These are phyloP conservation scores for Saccharomyces cerevisiae DNA, from an alignment of 805 yeast genomes.

Conservation along the genomic window DNA sequence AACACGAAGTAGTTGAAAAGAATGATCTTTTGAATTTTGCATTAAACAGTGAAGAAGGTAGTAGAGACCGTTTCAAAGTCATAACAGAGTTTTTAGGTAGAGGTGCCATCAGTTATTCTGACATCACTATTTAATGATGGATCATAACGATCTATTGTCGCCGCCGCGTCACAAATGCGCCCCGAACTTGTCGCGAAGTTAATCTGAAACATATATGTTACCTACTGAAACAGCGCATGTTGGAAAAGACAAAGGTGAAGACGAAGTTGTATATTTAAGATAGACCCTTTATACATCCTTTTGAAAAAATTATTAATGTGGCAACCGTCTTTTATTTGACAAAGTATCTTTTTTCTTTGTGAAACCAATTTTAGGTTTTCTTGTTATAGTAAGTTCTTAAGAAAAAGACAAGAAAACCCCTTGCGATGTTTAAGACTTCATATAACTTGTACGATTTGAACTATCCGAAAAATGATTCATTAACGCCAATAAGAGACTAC, in stretches of 20 bases:
- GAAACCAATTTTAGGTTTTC: background rate
- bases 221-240: background rate
- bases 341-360: background rate
- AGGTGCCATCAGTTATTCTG: slow-evolving; percentile 62
- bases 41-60: slow-evolving; percentile 38
- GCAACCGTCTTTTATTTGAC: background rate
- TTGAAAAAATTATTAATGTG: background rate
- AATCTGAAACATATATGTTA: background rate
- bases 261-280: background rate
- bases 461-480: slow-evolving; percentile 15
- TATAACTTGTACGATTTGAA: slow-evolving; percentile 18
- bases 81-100: slow-evolving; percentile 78
- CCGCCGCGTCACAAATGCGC: slow-evolving; percentile 1
- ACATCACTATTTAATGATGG: background rate
- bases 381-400: background rate
- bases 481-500: slow-evolving; percentile 29
- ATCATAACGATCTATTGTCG: background rate
- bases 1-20: slow-evolving; percentile 53
- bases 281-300: background rate
- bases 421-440: slow-evolving; percentile 24
- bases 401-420: background rate
- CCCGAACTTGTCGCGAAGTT: background rate
- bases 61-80: slow-evolving; percentile 59
- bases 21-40: slow-evolving; percentile 54
- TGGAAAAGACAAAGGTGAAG: background rate